Evolutionary conservation across 306 rosid species (phyloP), one percentile per base, ranked within the genome.

Genomic region (Herpetospermum pedunculosum): DNA sequence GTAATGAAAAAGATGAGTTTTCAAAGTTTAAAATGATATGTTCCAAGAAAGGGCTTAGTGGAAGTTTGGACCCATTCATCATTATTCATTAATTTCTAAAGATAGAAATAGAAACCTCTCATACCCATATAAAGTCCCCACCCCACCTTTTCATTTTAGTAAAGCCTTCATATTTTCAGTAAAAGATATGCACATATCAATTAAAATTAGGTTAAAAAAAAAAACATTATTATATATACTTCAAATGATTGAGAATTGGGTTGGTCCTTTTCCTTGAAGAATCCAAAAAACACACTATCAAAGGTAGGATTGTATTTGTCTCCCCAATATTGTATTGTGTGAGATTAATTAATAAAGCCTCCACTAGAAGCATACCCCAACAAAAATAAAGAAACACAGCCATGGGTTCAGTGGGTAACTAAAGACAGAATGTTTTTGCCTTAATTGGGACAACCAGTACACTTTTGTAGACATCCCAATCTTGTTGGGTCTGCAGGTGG

Each of bases 401-500:
- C 6, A 62, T 34, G 46, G 28, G 32, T 30, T 72, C 76, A 34
- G 76, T 72, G 63, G 76, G 55, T 72, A 72, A 50, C 63, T 9
- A 32, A 46, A 49, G 62, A 52, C 50, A 25, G 7, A 65, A 40
- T 77, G 72, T 72, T 81, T 77, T 81, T 77, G 78, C 80, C 74
- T 72, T 19, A 48, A 74, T 32, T 63, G 46, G 41, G 75, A 77
- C 77, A 60, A 53, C 57, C 38, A 32, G 74, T 67, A 34, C 82
- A 71, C 16, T 40, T 38, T 65, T 40, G 32, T 37, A 65, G 19
- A 11, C 72, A 37, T 19, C 1, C 72, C 72, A 38, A 38, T 25
- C 34, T 65, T 65, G 34, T 40, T 38, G 7, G 72, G 72, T 34
- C 70, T 19, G 34, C n/a, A n/a, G n/a, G n/a, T n/a, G n/a, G n/a